Percentiles rank a stretch among this genome's conserved stretches.
phyloP scores from a whole-genome alignment of 106 monocot species.

The Triglochin maritima region DNA sequence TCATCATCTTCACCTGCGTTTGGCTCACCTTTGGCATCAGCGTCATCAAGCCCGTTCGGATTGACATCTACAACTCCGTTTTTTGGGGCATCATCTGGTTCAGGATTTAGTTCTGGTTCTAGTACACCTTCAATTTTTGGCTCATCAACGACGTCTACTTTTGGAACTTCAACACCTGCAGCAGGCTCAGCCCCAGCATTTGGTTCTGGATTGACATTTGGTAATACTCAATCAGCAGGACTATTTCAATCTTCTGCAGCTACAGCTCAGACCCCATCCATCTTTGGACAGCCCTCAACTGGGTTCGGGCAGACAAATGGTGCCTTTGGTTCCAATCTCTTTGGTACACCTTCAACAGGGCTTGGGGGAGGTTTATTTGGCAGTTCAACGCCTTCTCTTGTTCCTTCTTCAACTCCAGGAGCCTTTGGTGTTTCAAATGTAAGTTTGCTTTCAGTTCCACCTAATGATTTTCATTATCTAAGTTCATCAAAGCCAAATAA shows the following conservation, averaged over 20 bases:
- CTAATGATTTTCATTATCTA: too few species aligned
- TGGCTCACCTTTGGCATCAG: constrained; percentile 45
- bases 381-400: constrained; percentile 48
- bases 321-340: constrained; percentile 48
- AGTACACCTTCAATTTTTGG: constrained; percentile 51
- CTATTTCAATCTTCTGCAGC: constrained; percentile 62
- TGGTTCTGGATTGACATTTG: constrained; percentile 46
- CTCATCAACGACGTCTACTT: constrained; percentile 34
- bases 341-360: constrained; percentile 58
- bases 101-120: constrained; percentile 35
- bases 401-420: constrained; percentile 29
- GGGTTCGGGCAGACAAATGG: constrained; percentile 46
- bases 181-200: constrained; percentile 50
- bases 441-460: constrained; percentile 15
- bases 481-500: too few species aligned
- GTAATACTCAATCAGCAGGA: constrained; percentile 75
- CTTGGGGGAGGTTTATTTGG: constrained; percentile 77
- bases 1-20: constrained; percentile 46
- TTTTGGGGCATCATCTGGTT: constrained; percentile 16
- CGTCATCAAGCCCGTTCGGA: constrained; percentile 66
- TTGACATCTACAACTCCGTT: constrained; percentile 43
- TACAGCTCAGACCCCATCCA: constrained; percentile 46
- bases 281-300: constrained; percentile 56
- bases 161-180: constrained; percentile 12
- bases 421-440: constrained; percentile 67